phyloP scores from a whole-genome alignment of 345 rosid species.

The Camelina sativa region DNA sequence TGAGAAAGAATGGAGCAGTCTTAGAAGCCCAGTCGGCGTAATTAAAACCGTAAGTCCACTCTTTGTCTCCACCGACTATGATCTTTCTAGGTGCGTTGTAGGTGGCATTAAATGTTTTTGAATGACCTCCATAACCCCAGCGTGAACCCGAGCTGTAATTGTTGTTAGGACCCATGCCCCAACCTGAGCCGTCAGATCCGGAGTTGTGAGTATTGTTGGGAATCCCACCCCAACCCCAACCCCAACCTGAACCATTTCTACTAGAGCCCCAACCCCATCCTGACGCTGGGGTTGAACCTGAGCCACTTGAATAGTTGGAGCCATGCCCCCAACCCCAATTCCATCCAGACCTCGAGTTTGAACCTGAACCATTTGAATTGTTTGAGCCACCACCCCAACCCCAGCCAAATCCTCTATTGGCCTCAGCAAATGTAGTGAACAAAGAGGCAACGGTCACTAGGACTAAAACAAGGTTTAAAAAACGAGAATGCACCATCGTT shows the following conservation, averaged over 20 bases:
- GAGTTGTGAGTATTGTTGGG: neutral
- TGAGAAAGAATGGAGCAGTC: conserved; percentile 59
- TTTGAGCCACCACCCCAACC: conserved; percentile 46
- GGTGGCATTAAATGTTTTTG: conserved; percentile 34
- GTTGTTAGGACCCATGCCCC: conserved; percentile 27
- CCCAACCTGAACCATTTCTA: conserved; percentile 23
- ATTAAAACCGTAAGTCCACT: conserved; percentile 70
- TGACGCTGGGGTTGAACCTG: conserved; percentile 15
- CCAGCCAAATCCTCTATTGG: conserved; percentile 38
- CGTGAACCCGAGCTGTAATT: conserved; percentile 8
- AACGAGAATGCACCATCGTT: conserved; percentile 28
- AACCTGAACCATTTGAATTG: conserved; percentile 35
- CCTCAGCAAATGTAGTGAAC: conserved; percentile 34
- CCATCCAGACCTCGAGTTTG: conserved; percentile 25
- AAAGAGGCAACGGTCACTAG: conserved; percentile 21
- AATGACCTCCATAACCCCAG: conserved; percentile 36
- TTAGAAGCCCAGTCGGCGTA: conserved; percentile 66
- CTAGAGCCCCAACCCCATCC: conserved; percentile 36
- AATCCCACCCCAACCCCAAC: conserved; percentile 18
- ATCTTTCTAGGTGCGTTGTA: conserved; percentile 47
- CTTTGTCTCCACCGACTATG: conserved; percentile 65
- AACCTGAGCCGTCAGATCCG: conserved; percentile 28
- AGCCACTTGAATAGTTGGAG: conserved; percentile 41
- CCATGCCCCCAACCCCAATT: conserved; percentile 38
- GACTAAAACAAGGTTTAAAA: conserved; percentile 21